Evolutionary conservation across 1,284 basidiomycete genomes (phyloP), one percentile per base, ranked within the genome.

Genomic region (Ganoderma leucocontextum): DNA sequence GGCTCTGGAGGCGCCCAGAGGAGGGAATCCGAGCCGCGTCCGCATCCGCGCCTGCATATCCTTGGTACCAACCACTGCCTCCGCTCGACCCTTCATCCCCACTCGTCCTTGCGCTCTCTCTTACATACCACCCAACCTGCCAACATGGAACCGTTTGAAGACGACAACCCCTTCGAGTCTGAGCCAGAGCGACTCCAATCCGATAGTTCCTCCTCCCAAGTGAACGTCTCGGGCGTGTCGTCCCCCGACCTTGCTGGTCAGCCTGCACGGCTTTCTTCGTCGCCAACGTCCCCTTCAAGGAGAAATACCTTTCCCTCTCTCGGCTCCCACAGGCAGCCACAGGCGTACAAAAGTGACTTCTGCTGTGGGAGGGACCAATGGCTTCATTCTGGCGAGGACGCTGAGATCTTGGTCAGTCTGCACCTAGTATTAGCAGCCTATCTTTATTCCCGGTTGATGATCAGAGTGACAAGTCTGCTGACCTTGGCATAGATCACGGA

Each of bases 121-220:
- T 38, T 35, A 29, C 29, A 29, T 29, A 29, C 2, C 29, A 29
- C 2, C 29, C 29, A 33, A 19, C 3, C 25, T 41, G 61, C 47
- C 0, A 22, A 7, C 19, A 92, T 92, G 91, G 91, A 92, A 70
- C 78, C 83, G 22, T 91, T 90, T 75, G 91, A 93, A 77, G 92
- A 93, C 76, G 91, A 92, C 78, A 94, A 94, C 76, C 93, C 92
- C 1, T 94, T 94, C 78, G 90, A 92, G 71, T 86, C 84, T 64
- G 90, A 92, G 68, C 82, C 82, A 15, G 86, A 89, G 74, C 84
- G 83, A 68, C 81, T 88, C 60, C 76, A 84, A 47, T 91, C 91
- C n/a, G 89, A 89, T 73, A 80, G 87, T 29, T 91, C 90, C 7
- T 91, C 91, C 0, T 85, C 85, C 61, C 85, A 87, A 71, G 84